Conservation (phyloP, 2,329 filamentous ascomycete species). For the Arthrobotrys entomopaga region DNA sequence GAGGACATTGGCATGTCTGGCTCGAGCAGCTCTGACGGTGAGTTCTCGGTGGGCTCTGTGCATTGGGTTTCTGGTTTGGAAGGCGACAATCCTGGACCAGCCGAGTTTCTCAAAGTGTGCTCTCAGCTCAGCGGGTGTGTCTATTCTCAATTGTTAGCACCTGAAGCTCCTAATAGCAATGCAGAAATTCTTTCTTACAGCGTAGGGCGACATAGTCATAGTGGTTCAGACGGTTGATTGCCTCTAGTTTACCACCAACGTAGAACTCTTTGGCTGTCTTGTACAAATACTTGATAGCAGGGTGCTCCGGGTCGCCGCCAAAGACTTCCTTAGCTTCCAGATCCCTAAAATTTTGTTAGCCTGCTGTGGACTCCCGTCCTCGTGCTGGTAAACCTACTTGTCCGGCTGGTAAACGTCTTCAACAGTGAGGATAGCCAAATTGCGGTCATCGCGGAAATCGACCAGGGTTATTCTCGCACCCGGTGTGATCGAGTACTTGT, state of each 20-base stretch:
- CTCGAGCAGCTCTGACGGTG: constrained; percentile 94
- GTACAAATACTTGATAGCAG: constrained; percentile 89
- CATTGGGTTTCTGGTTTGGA: constrained; percentile 99
- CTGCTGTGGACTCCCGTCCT: not conserved
- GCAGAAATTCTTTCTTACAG: no score
- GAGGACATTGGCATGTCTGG: constrained; percentile 96
- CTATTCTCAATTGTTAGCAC: no score
- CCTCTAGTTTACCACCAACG: constrained; percentile 94
- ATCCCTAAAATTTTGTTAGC: constrained; percentile 68
- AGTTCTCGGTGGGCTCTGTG: constrained; percentile 97
- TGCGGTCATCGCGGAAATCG: constrained; percentile 95
- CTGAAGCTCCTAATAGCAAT: no score
- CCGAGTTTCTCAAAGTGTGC: constrained; percentile 99
- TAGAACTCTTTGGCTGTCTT: constrained; percentile 85
- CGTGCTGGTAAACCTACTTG: constrained; percentile 74
- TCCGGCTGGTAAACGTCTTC: constrained; percentile 95
- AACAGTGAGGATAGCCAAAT: constrained; percentile 92
- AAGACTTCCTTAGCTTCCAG: constrained; percentile 95
- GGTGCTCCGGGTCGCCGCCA: constrained; percentile 89
- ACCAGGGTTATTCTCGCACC: constrained; percentile 86
- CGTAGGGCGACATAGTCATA: constrained; percentile 94
- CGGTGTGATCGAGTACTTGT: constrained; percentile 78
- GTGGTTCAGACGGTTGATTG: constrained; percentile 93
- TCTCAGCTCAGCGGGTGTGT: constrained; percentile 92
- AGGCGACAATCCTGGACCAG: constrained; percentile 96